Conservation (phyloP, 441 rosid genomes). For the Eruca vesicaria region DNA sequence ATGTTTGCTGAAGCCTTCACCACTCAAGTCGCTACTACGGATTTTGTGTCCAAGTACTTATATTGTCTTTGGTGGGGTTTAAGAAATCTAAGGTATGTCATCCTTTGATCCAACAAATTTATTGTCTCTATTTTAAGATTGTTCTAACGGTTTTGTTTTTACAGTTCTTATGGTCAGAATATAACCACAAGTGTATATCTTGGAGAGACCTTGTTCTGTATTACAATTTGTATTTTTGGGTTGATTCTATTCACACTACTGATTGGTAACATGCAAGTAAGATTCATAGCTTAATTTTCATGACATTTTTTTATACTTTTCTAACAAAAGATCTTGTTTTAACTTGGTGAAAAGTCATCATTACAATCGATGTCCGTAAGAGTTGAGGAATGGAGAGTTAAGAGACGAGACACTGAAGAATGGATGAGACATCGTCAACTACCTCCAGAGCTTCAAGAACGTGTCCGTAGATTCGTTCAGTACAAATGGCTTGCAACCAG, state of each 20-base stretch:
- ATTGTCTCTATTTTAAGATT: not conserved
- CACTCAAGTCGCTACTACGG: slow-evolving; percentile 56
- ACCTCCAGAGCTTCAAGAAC: slow-evolving; percentile 57
- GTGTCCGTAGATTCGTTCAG: slow-evolving; percentile 58
- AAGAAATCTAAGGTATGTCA: slow-evolving; percentile 65
- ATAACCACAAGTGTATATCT: slow-evolving; percentile 59
- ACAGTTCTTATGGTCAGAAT: slow-evolving; percentile 86
- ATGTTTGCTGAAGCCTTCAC: slow-evolving; percentile 75
- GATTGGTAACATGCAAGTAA: slow-evolving; percentile 90
- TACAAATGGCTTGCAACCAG: slow-evolving; percentile 70
- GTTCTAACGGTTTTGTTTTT: not conserved
- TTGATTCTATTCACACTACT: slow-evolving; percentile 74
- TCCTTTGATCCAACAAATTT: not conserved
- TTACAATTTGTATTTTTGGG: slow-evolving; percentile 68
- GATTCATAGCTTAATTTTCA: not conserved
- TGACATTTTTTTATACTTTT: not conserved
- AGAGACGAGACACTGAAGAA: slow-evolving; percentile 69
- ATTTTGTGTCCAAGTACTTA: slow-evolving; percentile 57
- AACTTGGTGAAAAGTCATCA: slow-evolving; percentile 42
- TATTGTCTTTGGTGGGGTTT: slow-evolving; percentile 98
- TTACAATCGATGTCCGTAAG: slow-evolving; percentile 60
- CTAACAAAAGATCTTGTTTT: slow-evolving; percentile 42
- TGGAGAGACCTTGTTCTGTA: slow-evolving; percentile 74
- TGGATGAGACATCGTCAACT: slow-evolving; percentile 80
- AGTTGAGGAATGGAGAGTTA: slow-evolving; percentile 70